Evolutionary conservation across 176 grass and related monocot species (phyloP), one percentile per base, ranked within the genome.

Genomic region (Luzula sylvatica): DNA sequence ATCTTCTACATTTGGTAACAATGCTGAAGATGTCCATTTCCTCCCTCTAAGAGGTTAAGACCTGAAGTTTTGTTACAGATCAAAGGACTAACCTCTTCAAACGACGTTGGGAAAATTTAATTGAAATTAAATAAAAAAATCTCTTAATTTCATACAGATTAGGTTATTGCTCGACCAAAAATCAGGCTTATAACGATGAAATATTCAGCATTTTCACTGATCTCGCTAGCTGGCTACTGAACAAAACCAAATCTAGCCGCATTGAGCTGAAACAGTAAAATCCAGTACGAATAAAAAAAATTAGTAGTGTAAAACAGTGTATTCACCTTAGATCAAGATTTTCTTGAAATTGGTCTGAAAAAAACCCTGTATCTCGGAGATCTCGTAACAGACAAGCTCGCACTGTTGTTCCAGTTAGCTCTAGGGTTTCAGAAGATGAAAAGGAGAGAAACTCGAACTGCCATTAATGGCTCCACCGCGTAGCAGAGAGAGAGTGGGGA

Each of bases 181-280:
- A 46, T 26, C 74, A 49, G 59, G 71, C 58, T 62, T 66, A n/a
- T n/a, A 29, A 61, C 38, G 19, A 12, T 45, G 65, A 66, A 66
- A 75, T 67, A 64, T 42, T 26, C 17, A 61, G 9, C 21, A 26
- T 20, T 58, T n/a, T 44, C n/a, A 28, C 69, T 56, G 22, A 17
- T 67, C 8, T 26, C 32, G 55, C 23, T 14, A 50, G 73, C 73
- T 74, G 18, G 26, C 58, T 50, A 59, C 46, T 24, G 15, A 42
- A 39, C 7, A 25, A 38, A 19, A 9, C 72, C 14, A 61, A 68
- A 88, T 79, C 55, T 67, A 83, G 53, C 70, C 50, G 55, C 78
- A 67, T 78, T 72, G 70, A 15, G 24, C 20, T 44, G 17, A 32
- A 45, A 45, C 20, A 29, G 38, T 72, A 43, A 26, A 38, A 48